Evolutionary conservation across 2,329 filamentous ascomycete genomes (phyloP).

Genomic region (Bipolaris zeicola): DNA sequence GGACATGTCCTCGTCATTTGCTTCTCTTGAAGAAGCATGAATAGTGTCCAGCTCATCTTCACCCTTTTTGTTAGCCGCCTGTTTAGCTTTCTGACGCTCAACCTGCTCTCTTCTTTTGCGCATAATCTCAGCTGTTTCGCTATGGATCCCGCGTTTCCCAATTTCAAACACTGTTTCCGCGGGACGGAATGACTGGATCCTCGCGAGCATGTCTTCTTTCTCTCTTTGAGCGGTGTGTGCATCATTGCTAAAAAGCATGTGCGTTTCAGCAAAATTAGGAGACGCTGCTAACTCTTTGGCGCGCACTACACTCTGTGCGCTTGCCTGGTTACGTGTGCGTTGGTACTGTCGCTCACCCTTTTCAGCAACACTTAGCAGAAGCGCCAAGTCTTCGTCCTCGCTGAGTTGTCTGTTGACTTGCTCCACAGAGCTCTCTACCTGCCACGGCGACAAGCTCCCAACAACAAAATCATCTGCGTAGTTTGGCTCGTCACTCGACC

Average conservation of each 20-base stretch:
- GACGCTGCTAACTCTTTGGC: constrained; percentile 76
- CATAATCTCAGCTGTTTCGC: constrained; percentile 76
- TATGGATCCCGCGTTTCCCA: constrained; percentile 67
- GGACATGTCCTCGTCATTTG: constrained; percentile 31
- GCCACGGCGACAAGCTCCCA: constrained; percentile 73
- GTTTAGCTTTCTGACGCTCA: constrained; percentile 59
- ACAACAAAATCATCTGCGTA: constrained; percentile 85
- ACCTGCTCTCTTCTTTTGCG: constrained; percentile 72
- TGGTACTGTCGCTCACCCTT: constrained; percentile 95
- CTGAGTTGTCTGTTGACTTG: constrained; percentile 79
- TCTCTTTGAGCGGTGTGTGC: constrained; percentile 68
- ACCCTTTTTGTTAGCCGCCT: constrained; percentile 48
- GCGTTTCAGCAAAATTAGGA: constrained; percentile 73
- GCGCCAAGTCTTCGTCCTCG: constrained; percentile 74
- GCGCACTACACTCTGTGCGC: constrained; percentile 85
- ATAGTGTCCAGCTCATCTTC: constrained; percentile 17
- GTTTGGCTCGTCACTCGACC: constrained; percentile 64
- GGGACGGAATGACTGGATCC: constrained; percentile 86
- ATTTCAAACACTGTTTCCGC: constrained; percentile 97
- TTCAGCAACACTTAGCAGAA: constrained; percentile 72
- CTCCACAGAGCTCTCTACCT: constrained; percentile 77
- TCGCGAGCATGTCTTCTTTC: constrained; percentile 83
- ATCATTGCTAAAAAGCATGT: constrained; percentile 72
- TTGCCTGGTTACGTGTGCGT: constrained; percentile 87
- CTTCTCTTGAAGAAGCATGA: constrained; percentile 11